Conservation (phyloP, 129 eudicot genomes). For the Pulicaria dysenterica region DNA sequence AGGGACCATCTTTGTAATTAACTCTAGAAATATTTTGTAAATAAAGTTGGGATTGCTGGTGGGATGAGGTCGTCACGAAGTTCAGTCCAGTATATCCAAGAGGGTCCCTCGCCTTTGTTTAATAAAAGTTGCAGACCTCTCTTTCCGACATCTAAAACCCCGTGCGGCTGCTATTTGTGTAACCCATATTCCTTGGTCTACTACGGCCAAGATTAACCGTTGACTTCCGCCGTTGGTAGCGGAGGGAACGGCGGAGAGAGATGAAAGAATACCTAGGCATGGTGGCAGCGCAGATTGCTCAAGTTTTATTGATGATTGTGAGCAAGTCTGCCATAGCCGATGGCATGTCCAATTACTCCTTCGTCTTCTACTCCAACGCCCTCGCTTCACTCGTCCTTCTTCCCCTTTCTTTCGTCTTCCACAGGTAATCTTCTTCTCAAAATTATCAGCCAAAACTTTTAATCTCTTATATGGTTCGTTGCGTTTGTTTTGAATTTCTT, state of each 20-base stretch:
- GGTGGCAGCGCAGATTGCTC: slow-evolving; percentile 64
- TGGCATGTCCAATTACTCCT: slow-evolving; percentile 81
- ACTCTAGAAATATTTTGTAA: too few species aligned
- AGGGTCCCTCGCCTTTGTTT: too few species aligned
- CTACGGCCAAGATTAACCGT: not conserved
- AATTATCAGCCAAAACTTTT: not conserved
- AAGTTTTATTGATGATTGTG: slow-evolving; percentile 64
- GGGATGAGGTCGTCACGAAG: too few species aligned
- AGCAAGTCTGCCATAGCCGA: slow-evolving; percentile 62
- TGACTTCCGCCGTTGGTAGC: not conserved
- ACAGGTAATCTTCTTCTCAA: slow-evolving; percentile 40
- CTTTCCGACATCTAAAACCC: too few species aligned
- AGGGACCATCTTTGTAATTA: too few species aligned
- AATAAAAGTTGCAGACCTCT: too few species aligned
- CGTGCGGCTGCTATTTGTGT: not conserved
- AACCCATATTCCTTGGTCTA: slow-evolving; percentile 2
- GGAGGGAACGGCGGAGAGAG: slow-evolving; percentile 24
- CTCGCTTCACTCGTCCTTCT: slow-evolving; percentile 75
- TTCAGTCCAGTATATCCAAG: too few species aligned
- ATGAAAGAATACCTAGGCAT: slow-evolving; percentile 65
- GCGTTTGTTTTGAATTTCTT: slow-evolving; percentile 1
- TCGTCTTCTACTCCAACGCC: slow-evolving; percentile 73
- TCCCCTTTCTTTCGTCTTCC: slow-evolving; percentile 55
- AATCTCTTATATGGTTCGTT: not conserved
- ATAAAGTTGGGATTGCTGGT: too few species aligned